These are phyloP conservation scores for Cyberlindnera euphorbiae DNA, from an alignment of 805 yeast genomes.

Conservation along the genomic window DNA sequence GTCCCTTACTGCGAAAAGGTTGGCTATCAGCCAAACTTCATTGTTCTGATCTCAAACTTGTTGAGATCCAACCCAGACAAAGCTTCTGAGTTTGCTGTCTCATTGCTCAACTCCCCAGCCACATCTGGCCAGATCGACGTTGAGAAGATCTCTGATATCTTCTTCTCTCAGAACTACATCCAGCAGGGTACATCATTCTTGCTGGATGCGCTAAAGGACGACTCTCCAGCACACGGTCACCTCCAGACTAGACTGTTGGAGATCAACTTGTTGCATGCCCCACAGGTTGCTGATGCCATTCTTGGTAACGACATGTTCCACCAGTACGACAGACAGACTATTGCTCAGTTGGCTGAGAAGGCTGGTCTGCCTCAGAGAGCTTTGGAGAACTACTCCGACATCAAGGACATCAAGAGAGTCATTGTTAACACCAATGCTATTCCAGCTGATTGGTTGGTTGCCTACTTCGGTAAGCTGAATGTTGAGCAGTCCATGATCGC, in stretches of 20 bases:
- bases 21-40: conserved; percentile 83
- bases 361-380: conserved; percentile 97
- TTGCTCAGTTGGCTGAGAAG: conserved; percentile 90
- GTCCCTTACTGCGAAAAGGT: conserved; percentile 90
- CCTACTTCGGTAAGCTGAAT: conserved; percentile 87
- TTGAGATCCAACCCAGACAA: conserved; percentile 94
- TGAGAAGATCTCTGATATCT: conserved; percentile 87
- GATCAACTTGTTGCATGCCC: conserved; percentile 90
- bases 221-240: conserved; percentile 91
- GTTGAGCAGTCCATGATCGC: conserved; percentile 91
- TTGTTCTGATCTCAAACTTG: conserved; percentile 83
- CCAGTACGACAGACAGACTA: conserved; percentile 89
- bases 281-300: conserved; percentile 99
- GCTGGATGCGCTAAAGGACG: conserved; percentile 90
- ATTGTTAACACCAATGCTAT: conserved; percentile 80
- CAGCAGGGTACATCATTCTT: conserved; percentile 98
- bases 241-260: conserved; percentile 92
- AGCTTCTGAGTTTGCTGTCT: conserved; percentile 94
- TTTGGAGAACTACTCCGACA: conserved; percentile 89
- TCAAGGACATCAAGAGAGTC: conserved; percentile 93
- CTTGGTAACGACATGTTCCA: conserved; percentile 93
- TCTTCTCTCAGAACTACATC: conserved; percentile 87
- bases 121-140: conserved; percentile 60
- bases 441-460: conserved; percentile 91
- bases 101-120: conserved; percentile 63